Evolutionary conservation across 352 stramenopile genomes (phyloP).

Genomic region (Globisporangium iwayamae): DNA sequence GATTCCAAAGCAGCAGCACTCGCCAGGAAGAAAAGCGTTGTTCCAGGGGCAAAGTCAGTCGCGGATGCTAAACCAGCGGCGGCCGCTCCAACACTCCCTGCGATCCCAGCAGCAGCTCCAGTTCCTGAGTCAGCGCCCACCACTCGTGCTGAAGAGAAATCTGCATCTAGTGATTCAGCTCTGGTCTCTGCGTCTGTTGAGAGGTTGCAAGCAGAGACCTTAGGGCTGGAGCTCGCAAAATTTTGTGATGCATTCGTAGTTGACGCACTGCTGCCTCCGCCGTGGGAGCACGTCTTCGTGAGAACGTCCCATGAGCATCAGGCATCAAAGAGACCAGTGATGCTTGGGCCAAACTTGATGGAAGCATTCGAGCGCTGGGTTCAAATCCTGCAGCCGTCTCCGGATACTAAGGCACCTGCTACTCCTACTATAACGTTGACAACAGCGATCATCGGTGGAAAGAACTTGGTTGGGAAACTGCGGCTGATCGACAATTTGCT

Average conservation of each 20-base stretch:
- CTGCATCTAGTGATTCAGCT: too few relatives aligned
- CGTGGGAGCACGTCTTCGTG: constrained; percentile 18
- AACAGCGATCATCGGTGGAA: constrained; percentile 54
- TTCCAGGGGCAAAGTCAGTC: constrained; percentile 13
- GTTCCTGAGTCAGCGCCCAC: neutral
- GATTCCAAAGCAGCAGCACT: constrained; percentile 16
- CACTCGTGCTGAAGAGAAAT: neutral
- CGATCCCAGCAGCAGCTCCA: neutral
- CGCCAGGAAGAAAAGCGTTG: constrained; percentile 26
- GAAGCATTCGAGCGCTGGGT: constrained; percentile 29
- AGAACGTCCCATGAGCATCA: neutral
- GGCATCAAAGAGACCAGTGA: neutral
- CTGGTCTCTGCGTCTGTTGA: constrained; percentile 3
- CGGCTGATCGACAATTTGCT: constrained; percentile 64
- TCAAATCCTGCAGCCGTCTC: constrained; percentile 22
- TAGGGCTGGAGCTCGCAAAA: constrained; percentile 18
- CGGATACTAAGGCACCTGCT: neutral
- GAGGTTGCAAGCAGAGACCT: constrained; percentile 9
- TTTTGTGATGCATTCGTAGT: constrained; percentile 24
- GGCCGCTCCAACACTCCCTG: neutral
- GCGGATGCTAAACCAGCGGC: neutral
- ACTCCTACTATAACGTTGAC: constrained; percentile 1
- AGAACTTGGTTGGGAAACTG: constrained; percentile 46
- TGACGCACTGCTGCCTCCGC: constrained; percentile 21
- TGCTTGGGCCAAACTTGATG: constrained; percentile 26